A percentile compares a stretch with the other conserved stretches of the same genome.
Evolutionary conservation across 164 flowering plant species (phyloP).

Genomic region (Umbilicus rupestris): DNA sequence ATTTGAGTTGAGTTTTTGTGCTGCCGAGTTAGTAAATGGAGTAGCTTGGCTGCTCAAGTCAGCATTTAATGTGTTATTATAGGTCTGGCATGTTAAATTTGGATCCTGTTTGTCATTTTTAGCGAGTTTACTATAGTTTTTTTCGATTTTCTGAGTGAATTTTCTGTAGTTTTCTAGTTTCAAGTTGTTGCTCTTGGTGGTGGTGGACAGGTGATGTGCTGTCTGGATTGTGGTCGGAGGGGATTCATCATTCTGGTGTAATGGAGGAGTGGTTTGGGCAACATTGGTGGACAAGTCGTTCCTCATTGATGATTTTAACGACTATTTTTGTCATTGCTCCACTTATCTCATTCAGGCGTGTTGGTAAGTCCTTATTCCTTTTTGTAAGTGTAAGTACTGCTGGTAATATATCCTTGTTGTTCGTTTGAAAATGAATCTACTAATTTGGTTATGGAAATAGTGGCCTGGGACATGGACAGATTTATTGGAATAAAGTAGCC

Average conservation of each 20-base stretch:
- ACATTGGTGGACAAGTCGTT: constrained; percentile 73
- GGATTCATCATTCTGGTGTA: constrained; percentile 58
- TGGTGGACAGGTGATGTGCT: constrained; percentile 67
- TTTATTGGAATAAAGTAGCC: neutral
- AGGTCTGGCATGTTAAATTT: neutral
- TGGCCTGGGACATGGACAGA: neutral
- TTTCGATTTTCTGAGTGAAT: neutral
- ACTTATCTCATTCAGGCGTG: constrained; percentile 61
- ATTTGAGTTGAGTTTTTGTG: neutral
- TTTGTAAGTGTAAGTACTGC: neutral
- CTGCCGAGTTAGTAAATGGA: neutral
- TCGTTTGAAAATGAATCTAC: neutral
- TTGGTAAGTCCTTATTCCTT: constrained; percentile 33
- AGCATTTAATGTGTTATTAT: neutral
- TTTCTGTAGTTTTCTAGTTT: neutral
- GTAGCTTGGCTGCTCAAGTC: neutral
- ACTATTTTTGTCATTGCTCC: constrained; percentile 57
- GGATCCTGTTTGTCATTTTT: neutral
- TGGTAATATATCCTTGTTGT: neutral
- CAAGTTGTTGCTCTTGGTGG: neutral
- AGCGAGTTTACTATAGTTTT: neutral
- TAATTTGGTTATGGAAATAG: neutral
- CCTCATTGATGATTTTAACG: constrained; percentile 44
- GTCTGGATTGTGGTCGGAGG: constrained; percentile 56
- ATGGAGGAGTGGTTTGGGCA: constrained; percentile 79